Percentiles rank a stretch among this genome's conserved stretches.
Conservation (phyloP, 805 yeast genomes). For the Lachancea cidri region DNA sequence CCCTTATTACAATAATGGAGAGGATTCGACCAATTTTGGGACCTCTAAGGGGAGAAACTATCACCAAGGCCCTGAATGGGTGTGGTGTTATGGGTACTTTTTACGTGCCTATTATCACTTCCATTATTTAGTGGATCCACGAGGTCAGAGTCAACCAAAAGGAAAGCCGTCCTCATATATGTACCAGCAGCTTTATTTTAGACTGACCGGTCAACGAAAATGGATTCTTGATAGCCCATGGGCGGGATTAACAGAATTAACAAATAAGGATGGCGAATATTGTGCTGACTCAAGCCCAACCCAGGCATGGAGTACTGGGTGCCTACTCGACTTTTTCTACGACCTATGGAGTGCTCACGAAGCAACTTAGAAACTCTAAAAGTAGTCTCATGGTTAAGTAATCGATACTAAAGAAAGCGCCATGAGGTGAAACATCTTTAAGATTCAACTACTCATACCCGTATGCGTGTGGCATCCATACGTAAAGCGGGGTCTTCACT, state of each 20-base stretch:
- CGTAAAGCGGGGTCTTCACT: no score
- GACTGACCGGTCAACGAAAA: slow-evolving; percentile 58
- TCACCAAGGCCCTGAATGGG: slow-evolving; percentile 99
- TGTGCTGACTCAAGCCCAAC: slow-evolving; percentile 91
- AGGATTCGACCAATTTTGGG: slow-evolving; percentile 80
- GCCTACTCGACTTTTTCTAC: slow-evolving; percentile 71
- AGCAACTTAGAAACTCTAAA: background rate
- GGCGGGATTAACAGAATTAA: slow-evolving; percentile 92
- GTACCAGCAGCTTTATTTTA: slow-evolving; percentile 51
- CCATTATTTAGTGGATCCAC: slow-evolving; percentile 38
- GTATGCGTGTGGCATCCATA: no score
- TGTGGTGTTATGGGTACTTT: slow-evolving; percentile 86
- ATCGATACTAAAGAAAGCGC: no score
- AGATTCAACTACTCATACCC: no score
- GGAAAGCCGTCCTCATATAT: slow-evolving; percentile 44
- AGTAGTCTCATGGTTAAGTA: no score
- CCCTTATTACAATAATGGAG: slow-evolving; percentile 79
- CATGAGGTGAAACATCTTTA: no score
- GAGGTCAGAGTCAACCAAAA: slow-evolving; percentile 30
- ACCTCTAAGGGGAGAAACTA: slow-evolving; percentile 94
- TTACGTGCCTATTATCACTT: slow-evolving; percentile 67
- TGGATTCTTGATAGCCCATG: slow-evolving; percentile 78
- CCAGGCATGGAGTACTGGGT: slow-evolving; percentile 94
- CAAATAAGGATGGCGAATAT: slow-evolving; percentile 77
- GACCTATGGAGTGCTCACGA: slow-evolving; percentile 45